phyloP scores from a whole-genome alignment of 1,284 basidiomycete genomes.

The Cryptococcus sp. region DNA sequence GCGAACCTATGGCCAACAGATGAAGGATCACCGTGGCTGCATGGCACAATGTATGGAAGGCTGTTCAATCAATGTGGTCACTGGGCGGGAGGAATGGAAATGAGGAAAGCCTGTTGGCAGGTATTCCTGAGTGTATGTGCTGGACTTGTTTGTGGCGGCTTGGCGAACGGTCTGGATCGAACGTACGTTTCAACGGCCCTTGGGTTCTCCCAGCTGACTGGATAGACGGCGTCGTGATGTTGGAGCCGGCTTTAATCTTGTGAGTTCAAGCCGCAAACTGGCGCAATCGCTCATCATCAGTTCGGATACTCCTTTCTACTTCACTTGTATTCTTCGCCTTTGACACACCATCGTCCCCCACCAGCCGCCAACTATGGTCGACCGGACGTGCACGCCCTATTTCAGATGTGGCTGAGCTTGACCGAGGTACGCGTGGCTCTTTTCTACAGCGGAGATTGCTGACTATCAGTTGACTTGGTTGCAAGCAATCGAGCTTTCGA shows the following conservation, averaged over 20 bases:
- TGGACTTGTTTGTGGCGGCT: slow-evolving; percentile 32
- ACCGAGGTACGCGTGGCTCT: slow-evolving; percentile 28
- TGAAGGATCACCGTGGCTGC: slow-evolving; percentile 5
- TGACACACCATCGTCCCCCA: slow-evolving; percentile 39
- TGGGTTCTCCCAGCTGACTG: not conserved
- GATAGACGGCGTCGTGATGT: slow-evolving; percentile 29
- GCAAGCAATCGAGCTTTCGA: slow-evolving; percentile 39
- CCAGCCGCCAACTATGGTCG: slow-evolving; percentile 24
- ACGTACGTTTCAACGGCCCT: too few species aligned
- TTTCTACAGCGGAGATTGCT: not conserved
- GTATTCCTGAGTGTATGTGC: slow-evolving; percentile 43
- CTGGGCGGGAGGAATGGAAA: slow-evolving; percentile 36
- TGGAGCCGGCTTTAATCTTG: slow-evolving; percentile 44
- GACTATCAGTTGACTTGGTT: slow-evolving; percentile 38
- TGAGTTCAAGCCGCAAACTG: slow-evolving; percentile 12
- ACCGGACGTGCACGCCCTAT: slow-evolving; percentile 42
- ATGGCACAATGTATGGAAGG: slow-evolving; percentile 1
- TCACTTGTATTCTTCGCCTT: slow-evolving; percentile 45
- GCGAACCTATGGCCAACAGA: slow-evolving; percentile 31
- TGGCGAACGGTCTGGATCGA: slow-evolving; percentile 41
- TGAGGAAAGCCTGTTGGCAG: slow-evolving; percentile 44
- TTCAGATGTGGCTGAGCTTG: slow-evolving; percentile 44
- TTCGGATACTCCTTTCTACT: slow-evolving; percentile 43
- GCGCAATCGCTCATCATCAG: slow-evolving; percentile 10
- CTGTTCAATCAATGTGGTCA: slow-evolving; percentile 13